Conservation (phyloP, 2,329 filamentous ascomycete genomes). For the Aspergillus sp. region DNA sequence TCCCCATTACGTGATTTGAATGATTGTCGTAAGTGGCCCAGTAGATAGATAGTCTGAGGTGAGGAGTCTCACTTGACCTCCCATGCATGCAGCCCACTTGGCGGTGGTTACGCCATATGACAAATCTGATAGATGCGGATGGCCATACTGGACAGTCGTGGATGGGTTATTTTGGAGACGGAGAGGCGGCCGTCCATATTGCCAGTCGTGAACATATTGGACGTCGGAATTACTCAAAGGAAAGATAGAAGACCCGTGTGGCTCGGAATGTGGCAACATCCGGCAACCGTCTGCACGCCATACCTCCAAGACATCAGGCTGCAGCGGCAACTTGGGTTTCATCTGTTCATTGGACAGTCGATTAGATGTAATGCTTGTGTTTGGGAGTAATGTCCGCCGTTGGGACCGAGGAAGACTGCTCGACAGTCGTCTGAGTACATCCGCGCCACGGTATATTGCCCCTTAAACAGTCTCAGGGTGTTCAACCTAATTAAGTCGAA, state of each 20-base stretch:
- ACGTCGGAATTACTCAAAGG: background rate
- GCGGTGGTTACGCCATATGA: constrained; percentile 3
- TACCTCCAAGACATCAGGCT: background rate
- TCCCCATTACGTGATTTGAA: background rate
- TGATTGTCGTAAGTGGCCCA: background rate
- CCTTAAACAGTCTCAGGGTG: no score
- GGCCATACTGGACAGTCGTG: no score
- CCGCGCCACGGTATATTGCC: no score
- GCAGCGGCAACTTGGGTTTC: background rate
- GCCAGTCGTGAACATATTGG: no score
- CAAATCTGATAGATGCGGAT: constrained; percentile 7
- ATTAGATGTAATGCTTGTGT: no score
- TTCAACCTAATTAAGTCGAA: no score
- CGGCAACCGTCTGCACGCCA: background rate
- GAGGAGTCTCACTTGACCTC: background rate
- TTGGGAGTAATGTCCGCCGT: no score
- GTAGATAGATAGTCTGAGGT: background rate
- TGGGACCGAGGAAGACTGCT: no score
- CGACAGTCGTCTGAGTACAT: no score
- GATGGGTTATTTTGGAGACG: no score
- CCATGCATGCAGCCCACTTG: background rate
- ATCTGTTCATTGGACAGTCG: background rate
- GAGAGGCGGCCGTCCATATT: no score
- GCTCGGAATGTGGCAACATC: no score
- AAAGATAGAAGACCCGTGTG: background rate